Evolutionary conservation across 306 rosid genomes (phyloP), one percentile per base, ranked within the genome.

Genomic region (Sphenostylis stenocarpa): DNA sequence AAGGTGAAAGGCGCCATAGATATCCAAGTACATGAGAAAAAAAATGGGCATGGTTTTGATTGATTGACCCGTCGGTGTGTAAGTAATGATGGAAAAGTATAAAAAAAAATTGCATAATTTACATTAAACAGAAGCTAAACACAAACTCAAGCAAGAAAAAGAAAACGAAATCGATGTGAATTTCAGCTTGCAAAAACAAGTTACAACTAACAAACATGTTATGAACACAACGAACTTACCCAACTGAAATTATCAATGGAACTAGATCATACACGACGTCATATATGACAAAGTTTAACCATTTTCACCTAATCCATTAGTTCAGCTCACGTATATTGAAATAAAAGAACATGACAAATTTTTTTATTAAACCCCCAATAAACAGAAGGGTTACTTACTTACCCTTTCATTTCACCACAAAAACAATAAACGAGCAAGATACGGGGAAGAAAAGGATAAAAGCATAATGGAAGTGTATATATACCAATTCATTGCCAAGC

Each of bases 401-500:
- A 10, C 15, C 16, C 52, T 52, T 66, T 34, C n/a, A 80, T 60
- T 9, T 13, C 10, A 24, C 6, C 0, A 53, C 20, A 19, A 68
- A 55, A n/a, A 49, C 29, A 49, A 75, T n/a, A n/a, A n/a, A 3
- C 28, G 6, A 66, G 9, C 4, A 47, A 43, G 12, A 64, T 8
- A 51, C 0, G 57, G 43, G 34, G 61, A 58, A 43, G 48, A 10
- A 36, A 57, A 45, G 41, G 1, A 29, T 53, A 38, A 4, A 4
- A 62, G 7, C 16, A 29, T 6, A 45, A 16, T 31, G 31, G 0
- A 61, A 14, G 12, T 33, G 39, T 11, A 17, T 66, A 57, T 44
- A 43, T 95, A 95, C 99, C 99, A 95, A 89, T 84, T 95, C 97
- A 38, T 92, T 89, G 86, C 99, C 99, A 74, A 95, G 99, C 51